phyloP scores from a whole-genome alignment of 371 early-diverging fungal genomes.

The Rhizopus sp. region DNA sequence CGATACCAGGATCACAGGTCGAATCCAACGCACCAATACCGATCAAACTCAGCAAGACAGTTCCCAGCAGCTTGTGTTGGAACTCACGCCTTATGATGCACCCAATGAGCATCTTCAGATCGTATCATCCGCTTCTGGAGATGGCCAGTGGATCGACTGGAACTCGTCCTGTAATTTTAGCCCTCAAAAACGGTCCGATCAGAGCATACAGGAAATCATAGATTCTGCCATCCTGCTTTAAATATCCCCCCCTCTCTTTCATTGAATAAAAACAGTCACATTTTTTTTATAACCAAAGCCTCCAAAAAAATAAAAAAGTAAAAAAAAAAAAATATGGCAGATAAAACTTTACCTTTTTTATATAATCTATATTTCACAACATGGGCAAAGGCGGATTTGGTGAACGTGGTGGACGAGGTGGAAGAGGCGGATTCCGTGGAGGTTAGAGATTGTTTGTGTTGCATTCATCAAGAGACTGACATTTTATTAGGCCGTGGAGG shows the following conservation, averaged over 20 bases:
- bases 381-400: conserved; percentile 55
- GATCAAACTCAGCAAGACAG: neutral
- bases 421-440: conserved; percentile 49
- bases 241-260: neutral
- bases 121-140: no score
- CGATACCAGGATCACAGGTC: neutral
- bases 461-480: neutral
- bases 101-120: neutral
- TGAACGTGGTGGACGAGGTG: conserved; percentile 43
- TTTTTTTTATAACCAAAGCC: conserved; percentile 1
- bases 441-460: conserved; percentile 12
- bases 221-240: neutral
- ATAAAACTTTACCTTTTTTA: conserved; percentile 5
- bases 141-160: no score
- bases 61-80: neutral
- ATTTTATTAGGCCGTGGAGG: conserved; percentile 55
- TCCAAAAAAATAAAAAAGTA: conserved; percentile 9
- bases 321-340: conserved; percentile 2
- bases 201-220: no score
- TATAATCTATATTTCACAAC: conserved; percentile 6
- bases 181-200: no score
- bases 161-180: no score
- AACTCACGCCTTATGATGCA: neutral
- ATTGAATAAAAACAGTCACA: conserved; percentile 2
- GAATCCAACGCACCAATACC: neutral